phyloP scores from a whole-genome alignment of 768 basidiomycete genomes.

The Suillus tomentosus region DNA sequence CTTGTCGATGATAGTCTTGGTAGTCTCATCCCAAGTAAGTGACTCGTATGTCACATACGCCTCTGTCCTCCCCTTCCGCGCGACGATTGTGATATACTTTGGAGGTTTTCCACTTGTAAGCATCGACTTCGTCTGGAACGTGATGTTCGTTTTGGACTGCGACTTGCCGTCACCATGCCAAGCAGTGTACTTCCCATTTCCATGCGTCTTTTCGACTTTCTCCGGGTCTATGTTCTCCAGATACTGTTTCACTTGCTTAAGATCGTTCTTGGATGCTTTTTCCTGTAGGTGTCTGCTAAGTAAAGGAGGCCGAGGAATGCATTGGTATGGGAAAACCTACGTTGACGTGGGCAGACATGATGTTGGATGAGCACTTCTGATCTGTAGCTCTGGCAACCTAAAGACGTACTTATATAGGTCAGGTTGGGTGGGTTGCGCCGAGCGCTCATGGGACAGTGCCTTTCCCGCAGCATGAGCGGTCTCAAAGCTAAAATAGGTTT shows the following conservation, averaged over 20 bases:
- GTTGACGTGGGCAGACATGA: not conserved
- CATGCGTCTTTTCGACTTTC: not conserved
- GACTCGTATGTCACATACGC: not conserved
- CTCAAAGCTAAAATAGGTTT: not conserved
- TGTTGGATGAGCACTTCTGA: not conserved
- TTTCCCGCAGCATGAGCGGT: not conserved
- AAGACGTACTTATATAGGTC: not conserved
- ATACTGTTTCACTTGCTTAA: not conserved
- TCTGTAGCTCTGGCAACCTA: not conserved
- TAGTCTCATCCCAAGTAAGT: not conserved
- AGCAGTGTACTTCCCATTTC: not conserved
- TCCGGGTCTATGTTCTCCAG: not conserved
- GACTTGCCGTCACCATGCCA: not conserved
- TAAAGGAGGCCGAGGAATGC: not conserved
- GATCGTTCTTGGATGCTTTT: not conserved
- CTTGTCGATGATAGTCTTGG: not conserved
- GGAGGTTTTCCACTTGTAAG: not conserved
- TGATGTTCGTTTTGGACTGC: not conserved
- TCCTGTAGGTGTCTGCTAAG: not conserved
- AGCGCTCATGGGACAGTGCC: not conserved
- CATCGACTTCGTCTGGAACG: not conserved
- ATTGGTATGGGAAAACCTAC: not conserved
- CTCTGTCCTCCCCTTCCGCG: not conserved
- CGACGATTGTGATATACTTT: not conserved
- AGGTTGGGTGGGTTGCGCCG: not conserved